phyloP scores from a whole-genome alignment of 176 grass and related monocot genomes.

The Typha latifolia region DNA sequence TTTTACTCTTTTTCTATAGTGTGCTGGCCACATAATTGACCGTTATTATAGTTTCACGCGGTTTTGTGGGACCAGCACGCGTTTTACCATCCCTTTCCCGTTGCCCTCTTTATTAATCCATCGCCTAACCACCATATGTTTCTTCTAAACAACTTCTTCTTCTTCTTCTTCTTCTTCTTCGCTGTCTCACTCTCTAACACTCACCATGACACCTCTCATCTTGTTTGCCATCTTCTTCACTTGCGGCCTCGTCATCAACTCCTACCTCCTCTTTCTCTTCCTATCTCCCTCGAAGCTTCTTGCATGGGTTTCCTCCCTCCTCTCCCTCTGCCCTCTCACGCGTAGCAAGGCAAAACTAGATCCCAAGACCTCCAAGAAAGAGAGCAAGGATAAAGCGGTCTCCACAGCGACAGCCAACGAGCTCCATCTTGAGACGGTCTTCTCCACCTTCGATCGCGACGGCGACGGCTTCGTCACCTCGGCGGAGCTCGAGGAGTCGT shows the following conservation, averaged over 20 bases:
- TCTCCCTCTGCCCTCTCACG: not conserved
- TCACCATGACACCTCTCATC: conserved; percentile 13
- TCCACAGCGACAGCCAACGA: not conserved
- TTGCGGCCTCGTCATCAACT: conserved; percentile 21
- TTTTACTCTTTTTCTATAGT: too few species aligned
- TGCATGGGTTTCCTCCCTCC: conserved; percentile 18
- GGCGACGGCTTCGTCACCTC: conserved; percentile 60
- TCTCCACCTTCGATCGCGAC: conserved; percentile 68
- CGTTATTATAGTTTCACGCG: too few species aligned
- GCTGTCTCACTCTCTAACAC: not conserved
- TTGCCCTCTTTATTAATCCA: too few species aligned
- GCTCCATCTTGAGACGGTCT: conserved; percentile 17
- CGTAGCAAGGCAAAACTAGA: conserved; percentile 3
- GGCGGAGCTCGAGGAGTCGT: conserved; percentile 63
- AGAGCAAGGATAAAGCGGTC: not conserved
- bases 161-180: not conserved
- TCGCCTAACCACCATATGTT: too few species aligned
- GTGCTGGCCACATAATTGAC: too few species aligned
- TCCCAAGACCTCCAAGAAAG: not conserved
- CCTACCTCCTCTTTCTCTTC: conserved; percentile 23
- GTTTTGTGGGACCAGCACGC: too few species aligned
- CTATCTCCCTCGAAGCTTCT: conserved; percentile 14
- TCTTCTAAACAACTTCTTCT: not conserved
- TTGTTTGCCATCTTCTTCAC: conserved; percentile 27
- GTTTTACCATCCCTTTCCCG: too few species aligned